A percentile compares a stretch with the other conserved stretches of the same genome.
These are phyloP conservation scores for Apiospora rasikravindrae DNA, from an alignment of 2,329 filamentous ascomycete genomes.

Conservation along the genomic window DNA sequence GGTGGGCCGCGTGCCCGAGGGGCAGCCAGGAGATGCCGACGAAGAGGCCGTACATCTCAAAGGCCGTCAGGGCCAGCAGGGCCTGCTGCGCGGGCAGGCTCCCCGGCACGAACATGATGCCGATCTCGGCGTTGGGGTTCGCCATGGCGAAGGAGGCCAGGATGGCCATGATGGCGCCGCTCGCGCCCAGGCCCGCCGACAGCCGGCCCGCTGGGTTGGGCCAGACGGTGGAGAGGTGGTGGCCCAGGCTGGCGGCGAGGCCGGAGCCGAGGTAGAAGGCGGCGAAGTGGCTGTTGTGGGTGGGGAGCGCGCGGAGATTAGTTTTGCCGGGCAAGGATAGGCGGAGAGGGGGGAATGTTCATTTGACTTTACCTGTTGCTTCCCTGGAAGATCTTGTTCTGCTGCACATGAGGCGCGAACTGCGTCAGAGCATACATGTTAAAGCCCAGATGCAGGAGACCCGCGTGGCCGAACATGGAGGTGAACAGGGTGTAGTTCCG, in stretches of 20 bases:
- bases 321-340: not conserved
- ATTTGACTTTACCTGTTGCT: conserved; percentile 21
- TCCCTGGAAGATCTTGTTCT: conserved; percentile 25
- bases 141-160: conserved; percentile 29
- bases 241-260: conserved; percentile 31
- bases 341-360: not conserved
- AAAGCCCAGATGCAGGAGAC: conserved; percentile 28
- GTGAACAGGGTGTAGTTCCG: conserved; percentile 36
- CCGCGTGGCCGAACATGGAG: conserved; percentile 32
- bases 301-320: not conserved
- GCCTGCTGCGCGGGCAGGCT: conserved; percentile 23
- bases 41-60: conserved; percentile 34
- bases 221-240: conserved; percentile 29
- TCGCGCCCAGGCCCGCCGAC: conserved; percentile 27
- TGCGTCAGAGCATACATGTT: conserved; percentile 31
- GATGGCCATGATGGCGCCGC: conserved; percentile 34
- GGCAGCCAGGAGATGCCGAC: conserved; percentile 26
- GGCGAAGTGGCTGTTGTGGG: conserved; percentile 28
- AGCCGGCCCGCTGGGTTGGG: conserved; percentile 24
- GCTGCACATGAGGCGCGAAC: conserved; percentile 25
- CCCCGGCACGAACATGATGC: conserved; percentile 31
- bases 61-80: conserved; percentile 25
- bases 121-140: conserved; percentile 27
- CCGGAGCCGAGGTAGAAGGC: conserved; percentile 37
- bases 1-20: conserved; percentile 31